These are phyloP conservation scores for Melanomma pulvis-pyrius DNA, from an alignment of 495 filamentous ascomycete genomes.

Conservation along the genomic window DNA sequence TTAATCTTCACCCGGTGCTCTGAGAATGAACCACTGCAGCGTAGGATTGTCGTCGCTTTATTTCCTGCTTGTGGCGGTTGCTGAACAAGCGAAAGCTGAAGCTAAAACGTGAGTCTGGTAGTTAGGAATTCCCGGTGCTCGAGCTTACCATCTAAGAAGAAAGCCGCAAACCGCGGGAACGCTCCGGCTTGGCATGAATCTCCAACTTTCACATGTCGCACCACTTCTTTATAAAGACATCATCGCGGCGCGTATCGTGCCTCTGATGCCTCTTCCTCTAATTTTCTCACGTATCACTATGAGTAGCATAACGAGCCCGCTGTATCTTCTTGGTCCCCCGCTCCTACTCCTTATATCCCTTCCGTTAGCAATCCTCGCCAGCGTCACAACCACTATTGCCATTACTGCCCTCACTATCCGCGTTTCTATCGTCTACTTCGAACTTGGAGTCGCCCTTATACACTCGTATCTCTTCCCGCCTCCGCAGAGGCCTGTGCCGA, in stretches of 20 bases:
- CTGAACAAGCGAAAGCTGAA: too few species aligned
- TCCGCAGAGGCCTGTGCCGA: constrained; percentile 3
- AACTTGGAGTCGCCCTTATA: constrained; percentile 63
- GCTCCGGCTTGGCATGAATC: background rate
- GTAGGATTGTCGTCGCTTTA: too few species aligned
- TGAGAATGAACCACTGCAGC: too few species aligned
- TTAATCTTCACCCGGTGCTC: too few species aligned
- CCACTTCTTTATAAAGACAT: background rate
- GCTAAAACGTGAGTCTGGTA: too few species aligned
- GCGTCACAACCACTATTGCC: constrained; percentile 68
- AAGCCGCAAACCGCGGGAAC: background rate
- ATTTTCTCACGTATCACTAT: constrained; percentile 3
- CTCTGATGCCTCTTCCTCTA: background rate
- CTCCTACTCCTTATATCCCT: constrained; percentile 67
- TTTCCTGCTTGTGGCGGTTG: too few species aligned
- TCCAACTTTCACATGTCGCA: background rate
- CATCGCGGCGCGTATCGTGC: background rate
- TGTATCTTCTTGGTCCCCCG: constrained; percentile 62
- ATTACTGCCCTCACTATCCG: constrained; percentile 66
- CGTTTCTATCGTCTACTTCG: constrained; percentile 68
- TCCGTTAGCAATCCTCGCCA: constrained; percentile 69
- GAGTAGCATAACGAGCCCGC: constrained; percentile 44
- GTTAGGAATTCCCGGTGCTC: too few species aligned
- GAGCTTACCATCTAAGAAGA: too few species aligned
- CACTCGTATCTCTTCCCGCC: constrained; percentile 58